Conservation (phyloP, 495 filamentous ascomycete genomes). For the Friedmanniomyces endolithicus region DNA sequence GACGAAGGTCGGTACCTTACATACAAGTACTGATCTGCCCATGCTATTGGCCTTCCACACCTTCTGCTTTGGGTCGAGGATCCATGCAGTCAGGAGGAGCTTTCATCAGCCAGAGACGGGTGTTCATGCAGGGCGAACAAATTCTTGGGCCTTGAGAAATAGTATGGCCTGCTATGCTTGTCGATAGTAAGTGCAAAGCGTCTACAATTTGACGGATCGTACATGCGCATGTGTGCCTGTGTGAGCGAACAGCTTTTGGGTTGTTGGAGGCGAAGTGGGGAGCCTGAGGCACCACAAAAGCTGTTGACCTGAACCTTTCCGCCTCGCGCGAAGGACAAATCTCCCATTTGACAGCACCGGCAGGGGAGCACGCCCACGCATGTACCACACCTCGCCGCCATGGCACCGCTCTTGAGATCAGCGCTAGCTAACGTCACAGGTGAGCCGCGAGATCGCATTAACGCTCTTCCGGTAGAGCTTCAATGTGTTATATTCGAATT, state of each 20-base stretch:
- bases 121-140: background rate
- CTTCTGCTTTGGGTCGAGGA: background rate
- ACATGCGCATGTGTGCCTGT: no score
- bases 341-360: background rate
- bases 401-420: background rate
- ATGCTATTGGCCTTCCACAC: background rate
- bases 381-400: background rate
- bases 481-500: slow-evolving; percentile 6
- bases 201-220: no score
- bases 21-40: background rate
- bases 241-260: no score
- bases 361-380: background rate
- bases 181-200: no score
- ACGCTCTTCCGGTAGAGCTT: slow-evolving; percentile 6
- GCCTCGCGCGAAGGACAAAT: background rate
- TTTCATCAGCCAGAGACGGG: background rate
- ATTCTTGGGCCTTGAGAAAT: background rate
- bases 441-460: slow-evolving; percentile 6
- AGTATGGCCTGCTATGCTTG: background rate
- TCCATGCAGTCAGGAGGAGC: background rate
- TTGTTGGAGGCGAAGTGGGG: no score
- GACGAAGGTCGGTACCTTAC: no score
- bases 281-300: no score
- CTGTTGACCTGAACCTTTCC: no score
- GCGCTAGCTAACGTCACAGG: slow-evolving; percentile 1